Base-by-base conservation (phyloP, 495 filamentous ascomycete species). In the Xylaria castorea region DNA sequence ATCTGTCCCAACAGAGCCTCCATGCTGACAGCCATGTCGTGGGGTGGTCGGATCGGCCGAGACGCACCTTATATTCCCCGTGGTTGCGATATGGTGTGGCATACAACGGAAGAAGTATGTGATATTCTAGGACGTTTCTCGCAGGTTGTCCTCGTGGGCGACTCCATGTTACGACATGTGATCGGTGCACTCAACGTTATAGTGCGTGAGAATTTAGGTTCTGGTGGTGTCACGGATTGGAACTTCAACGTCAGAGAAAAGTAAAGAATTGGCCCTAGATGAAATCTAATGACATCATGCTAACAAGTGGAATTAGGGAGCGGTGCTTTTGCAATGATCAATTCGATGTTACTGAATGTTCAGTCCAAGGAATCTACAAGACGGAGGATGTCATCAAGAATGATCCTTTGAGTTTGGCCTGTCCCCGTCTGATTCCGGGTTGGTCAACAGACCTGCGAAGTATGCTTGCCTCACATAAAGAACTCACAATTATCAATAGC, bases 111-210 rank as follows among this genome's bases (percentile, higher is more conserved):
- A 71, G 84, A 88, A 66, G 79, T 85, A 27, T 88, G 86, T 65
- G 81, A 85, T 57, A 85, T 87, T 46, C 66, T 87, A 22, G 77
- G 78, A 22, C 77, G 85, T 9, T 88, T 85, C 57, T 81, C 85
- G 30, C 86, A 86, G 65, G 82, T 88, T 53, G 77, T 87, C 46
- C 75, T 88, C 22, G 73, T 85, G 25, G 86, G 86, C 34, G 86
- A 88, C 73, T 87, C 84, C 51, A 88, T 88, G 86, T 78, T 88
- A 72, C 81, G 86, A 61, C 86, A 88, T 75, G 80, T 87, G 18
- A 83, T 87, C 58, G 86, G 86, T 16, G 85, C 84, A 46, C 75
- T 88, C 64, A 88, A 88, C 70, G 82, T 88, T 32, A 68, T 87
- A 42, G 71, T 88, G 44, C 78, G 86, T 30, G 83, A 85, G 73